A percentile compares a stretch with the other conserved stretches of the same genome.
phyloP scores from a whole-genome alignment of 2,329 filamentous ascomycete genomes.

The Colletotrichum gigasporum region DNA sequence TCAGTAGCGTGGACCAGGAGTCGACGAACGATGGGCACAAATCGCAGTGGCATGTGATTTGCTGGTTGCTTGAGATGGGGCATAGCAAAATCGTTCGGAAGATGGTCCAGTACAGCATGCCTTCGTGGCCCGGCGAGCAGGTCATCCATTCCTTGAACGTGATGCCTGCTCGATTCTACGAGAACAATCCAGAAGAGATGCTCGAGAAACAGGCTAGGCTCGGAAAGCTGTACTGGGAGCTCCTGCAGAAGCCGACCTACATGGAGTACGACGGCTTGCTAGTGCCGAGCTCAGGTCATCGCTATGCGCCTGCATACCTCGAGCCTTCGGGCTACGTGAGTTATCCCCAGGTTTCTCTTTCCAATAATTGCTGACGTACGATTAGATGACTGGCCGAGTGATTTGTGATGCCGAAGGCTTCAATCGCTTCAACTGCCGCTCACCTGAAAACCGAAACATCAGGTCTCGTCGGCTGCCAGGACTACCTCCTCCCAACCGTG shows the following conservation, averaged over 20 bases:
- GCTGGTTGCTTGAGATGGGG: conserved; percentile 53
- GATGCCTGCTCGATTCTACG: conserved; percentile 54
- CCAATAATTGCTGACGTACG: conserved; percentile 6
- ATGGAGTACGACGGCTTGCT: conserved; percentile 56
- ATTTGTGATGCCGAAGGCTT: conserved; percentile 55
- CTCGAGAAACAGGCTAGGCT: conserved; percentile 49
- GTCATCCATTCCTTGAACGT: conserved; percentile 50
- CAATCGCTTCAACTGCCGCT: conserved; percentile 42
- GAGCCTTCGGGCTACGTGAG: conserved; percentile 43
- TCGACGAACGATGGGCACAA: neutral
- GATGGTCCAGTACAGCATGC: conserved; percentile 47
- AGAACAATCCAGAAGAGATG: conserved; percentile 45
- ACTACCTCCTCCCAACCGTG: neutral
- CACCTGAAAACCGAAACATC: conserved; percentile 35
- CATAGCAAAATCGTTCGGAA: conserved; percentile 45
- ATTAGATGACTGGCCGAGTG: conserved; percentile 48
- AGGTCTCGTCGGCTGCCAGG: neutral
- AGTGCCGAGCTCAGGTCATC: conserved; percentile 39
- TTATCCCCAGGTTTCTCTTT: neutral
- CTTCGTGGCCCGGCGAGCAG: conserved; percentile 54
- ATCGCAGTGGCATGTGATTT: conserved; percentile 38
- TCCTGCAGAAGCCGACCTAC: conserved; percentile 54
- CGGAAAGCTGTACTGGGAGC: conserved; percentile 57
- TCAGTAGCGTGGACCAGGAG: conserved; percentile 43
- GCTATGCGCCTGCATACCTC: conserved; percentile 4